These are phyloP conservation scores for Neobulgaria alba DNA, from an alignment of 2,329 filamentous ascomycete genomes.

Conservation along the genomic window DNA sequence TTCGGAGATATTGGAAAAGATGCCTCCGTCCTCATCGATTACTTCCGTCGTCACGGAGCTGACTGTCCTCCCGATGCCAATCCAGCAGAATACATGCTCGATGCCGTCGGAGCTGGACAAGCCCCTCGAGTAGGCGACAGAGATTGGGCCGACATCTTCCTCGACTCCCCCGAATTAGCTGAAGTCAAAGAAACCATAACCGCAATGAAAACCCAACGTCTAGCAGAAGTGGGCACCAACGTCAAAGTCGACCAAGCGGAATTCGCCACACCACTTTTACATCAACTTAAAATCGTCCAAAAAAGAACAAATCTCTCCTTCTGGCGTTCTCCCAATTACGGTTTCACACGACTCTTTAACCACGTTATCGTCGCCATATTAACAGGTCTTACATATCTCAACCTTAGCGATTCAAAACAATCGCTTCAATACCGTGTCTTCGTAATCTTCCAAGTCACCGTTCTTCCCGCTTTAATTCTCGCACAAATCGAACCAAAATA, in stretches of 20 bases:
- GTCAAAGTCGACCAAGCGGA: slow-evolving; percentile 50
- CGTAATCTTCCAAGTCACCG: slow-evolving; percentile 82
- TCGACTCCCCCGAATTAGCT: slow-evolving; percentile 47
- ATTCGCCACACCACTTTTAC: slow-evolving; percentile 70
- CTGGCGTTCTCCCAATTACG: slow-evolving; percentile 83
- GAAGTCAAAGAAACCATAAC: slow-evolving; percentile 46
- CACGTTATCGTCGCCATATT: slow-evolving; percentile 71
- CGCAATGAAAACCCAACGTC: slow-evolving; percentile 44
- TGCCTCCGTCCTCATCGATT: slow-evolving; percentile 45
- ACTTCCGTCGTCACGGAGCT: slow-evolving; percentile 36
- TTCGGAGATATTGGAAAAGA: slow-evolving; percentile 59
- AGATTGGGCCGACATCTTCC: slow-evolving; percentile 57
- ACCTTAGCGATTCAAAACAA: slow-evolving; percentile 65
- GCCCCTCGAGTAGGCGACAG: slow-evolving; percentile 51
- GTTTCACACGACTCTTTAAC: slow-evolving; percentile 80
- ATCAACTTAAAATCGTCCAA: slow-evolving; percentile 71
- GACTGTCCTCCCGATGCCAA: slow-evolving; percentile 45
- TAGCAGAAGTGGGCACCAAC: slow-evolving; percentile 34
- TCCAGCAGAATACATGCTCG: slow-evolving; percentile 47
- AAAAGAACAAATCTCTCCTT: slow-evolving; percentile 67
- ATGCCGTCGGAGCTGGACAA: slow-evolving; percentile 57
- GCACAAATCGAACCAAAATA: slow-evolving; percentile 80
- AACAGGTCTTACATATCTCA: slow-evolving; percentile 70
- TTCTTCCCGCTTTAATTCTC: slow-evolving; percentile 75
- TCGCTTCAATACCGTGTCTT: slow-evolving; percentile 82